Evolutionary conservation across 1,139 yeast species (phyloP).

Genomic region (Lodderomyces margitis): DNA sequence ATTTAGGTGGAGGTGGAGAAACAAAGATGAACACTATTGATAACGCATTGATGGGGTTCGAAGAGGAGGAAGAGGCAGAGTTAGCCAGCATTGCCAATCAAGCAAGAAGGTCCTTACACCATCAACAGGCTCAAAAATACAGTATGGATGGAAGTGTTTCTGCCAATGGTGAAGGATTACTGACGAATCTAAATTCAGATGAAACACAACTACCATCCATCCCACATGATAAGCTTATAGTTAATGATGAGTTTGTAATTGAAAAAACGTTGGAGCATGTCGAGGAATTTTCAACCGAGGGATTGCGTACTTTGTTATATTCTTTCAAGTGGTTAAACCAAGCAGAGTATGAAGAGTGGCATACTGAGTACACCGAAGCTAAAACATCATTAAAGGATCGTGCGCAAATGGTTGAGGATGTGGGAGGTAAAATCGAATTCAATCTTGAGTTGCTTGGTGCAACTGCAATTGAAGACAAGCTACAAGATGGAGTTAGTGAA

Average conservation of each 20-base stretch:
- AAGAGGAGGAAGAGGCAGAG: slow-evolving; percentile 50
- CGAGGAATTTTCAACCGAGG: slow-evolving; percentile 93
- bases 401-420: slow-evolving; percentile 59
- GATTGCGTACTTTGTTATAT: slow-evolving; percentile 84
- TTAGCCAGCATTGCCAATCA: slow-evolving; percentile 56
- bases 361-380: slow-evolving; percentile 65
- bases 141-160: slow-evolving; percentile 26
- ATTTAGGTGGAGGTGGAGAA: slow-evolving; percentile 20
- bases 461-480: slow-evolving; percentile 94
- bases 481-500: slow-evolving; percentile 94
- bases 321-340: slow-evolving; percentile 70
- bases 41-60: slow-evolving; percentile 50
- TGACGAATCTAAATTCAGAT: neutral
- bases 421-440: slow-evolving; percentile 71
- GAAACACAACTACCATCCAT: slow-evolving; percentile 23
- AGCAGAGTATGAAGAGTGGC: slow-evolving; percentile 66
- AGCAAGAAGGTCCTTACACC: slow-evolving; percentile 62
- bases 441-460: slow-evolving; percentile 77
- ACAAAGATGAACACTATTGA: slow-evolving; percentile 50
- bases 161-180: neutral
- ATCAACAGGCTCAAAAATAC: slow-evolving; percentile 60
- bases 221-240: slow-evolving; percentile 61
- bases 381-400: slow-evolving; percentile 74
- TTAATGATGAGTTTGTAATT: slow-evolving; percentile 74
- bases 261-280: slow-evolving; percentile 87